Base-by-base conservation (phyloP, 2,329 filamentous ascomycete genomes). In the Colletotrichum lupini region DNA sequence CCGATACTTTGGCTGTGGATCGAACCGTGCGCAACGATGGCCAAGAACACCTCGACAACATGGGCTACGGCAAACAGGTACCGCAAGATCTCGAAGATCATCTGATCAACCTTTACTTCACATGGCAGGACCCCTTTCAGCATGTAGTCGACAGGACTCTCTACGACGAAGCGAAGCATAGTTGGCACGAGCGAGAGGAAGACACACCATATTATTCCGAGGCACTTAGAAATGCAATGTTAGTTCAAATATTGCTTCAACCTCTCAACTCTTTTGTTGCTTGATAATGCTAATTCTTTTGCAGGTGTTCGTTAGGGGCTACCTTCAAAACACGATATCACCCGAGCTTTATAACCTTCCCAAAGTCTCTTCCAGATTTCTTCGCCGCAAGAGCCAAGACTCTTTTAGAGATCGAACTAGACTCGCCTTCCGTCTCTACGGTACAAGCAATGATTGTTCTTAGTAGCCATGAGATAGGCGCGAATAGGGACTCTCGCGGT, bases 321-420 rank as follows among this genome's bases (percentile, higher is more conserved):
- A 82, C 83, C 1, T 85, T 85, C n/a, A 83, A 85, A 67, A 77
- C 82, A 22, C 79, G 82, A 12, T 83, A 85, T 63, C 83, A 85
- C 60, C 83, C 83, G 1, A 83, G 81, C 3, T 84, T 85, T 3
- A 57, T 67, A 14, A 71, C 68, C 2, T 71, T 76, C 77, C 85
- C 71, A 80, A 83, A 52, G 80, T 84, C 74, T 77, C 79, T 52
- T 78, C 68, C 77, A 6, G 77, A 79, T 14, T 79, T 79, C 55
- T 79, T 79, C 60, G 77, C 78, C 3, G 76, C 78, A 16, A 61
- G 78, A 28, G 78, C 78, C 24, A 79, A 79, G 64, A 74, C 75
- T 0, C 58, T 79, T 2, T 58, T 79, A 4, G 78, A 79, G 19
- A 79, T 79, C 24, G 77, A 79, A 30, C 65, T 79, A 3, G 78